Evolutionary conservation across 1,284 basidiomycete genomes (phyloP).

Genomic region (Heliocybe sulcata): DNA sequence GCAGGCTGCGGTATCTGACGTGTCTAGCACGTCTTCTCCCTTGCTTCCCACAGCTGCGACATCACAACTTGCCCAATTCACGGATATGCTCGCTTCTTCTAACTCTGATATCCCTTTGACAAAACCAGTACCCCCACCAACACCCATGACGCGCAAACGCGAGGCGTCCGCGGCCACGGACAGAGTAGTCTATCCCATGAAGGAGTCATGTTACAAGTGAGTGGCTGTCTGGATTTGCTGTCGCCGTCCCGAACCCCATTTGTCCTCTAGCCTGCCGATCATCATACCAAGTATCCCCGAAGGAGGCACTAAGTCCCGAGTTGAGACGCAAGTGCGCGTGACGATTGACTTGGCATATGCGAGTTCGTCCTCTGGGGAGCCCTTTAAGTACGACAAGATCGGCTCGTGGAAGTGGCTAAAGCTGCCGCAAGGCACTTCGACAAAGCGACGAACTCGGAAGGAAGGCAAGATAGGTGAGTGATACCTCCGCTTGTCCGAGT

Average conservation of each 20-base stretch:
- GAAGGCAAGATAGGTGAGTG: slow-evolving; percentile 75
- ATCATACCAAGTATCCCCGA: slow-evolving; percentile 82
- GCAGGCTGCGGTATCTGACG: not conserved
- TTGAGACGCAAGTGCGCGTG: slow-evolving; percentile 88
- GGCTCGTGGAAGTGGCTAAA: slow-evolving; percentile 82
- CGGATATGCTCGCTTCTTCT: slow-evolving; percentile 12
- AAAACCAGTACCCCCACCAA: slow-evolving; percentile 55
- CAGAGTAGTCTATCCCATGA: slow-evolving; percentile 58
- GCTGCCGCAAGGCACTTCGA: slow-evolving; percentile 71
- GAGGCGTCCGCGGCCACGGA: slow-evolving; percentile 37
- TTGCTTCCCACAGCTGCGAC: not conserved
- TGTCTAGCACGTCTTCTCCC: not conserved
- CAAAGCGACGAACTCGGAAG: slow-evolving; percentile 78
- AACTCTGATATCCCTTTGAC: slow-evolving; percentile 30
- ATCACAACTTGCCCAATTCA: slow-evolving; percentile 6
- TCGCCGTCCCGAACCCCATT: slow-evolving; percentile 8
- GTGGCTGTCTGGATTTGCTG: slow-evolving; percentile 18
- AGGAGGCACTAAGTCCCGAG: slow-evolving; percentile 85
- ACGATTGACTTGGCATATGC: slow-evolving; percentile 69
- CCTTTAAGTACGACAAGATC: slow-evolving; percentile 61
- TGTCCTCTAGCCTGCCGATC: slow-evolving; percentile 52
- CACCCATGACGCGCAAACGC: slow-evolving; percentile 43
- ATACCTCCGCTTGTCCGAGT: not conserved
- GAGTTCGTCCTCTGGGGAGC: slow-evolving; percentile 50
- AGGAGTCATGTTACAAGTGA: slow-evolving; percentile 69